A percentile compares a stretch with the other conserved stretches of the same genome.
Evolutionary conservation across 768 basidiomycete genomes (phyloP).

Genomic region (Collybia nuda): DNA sequence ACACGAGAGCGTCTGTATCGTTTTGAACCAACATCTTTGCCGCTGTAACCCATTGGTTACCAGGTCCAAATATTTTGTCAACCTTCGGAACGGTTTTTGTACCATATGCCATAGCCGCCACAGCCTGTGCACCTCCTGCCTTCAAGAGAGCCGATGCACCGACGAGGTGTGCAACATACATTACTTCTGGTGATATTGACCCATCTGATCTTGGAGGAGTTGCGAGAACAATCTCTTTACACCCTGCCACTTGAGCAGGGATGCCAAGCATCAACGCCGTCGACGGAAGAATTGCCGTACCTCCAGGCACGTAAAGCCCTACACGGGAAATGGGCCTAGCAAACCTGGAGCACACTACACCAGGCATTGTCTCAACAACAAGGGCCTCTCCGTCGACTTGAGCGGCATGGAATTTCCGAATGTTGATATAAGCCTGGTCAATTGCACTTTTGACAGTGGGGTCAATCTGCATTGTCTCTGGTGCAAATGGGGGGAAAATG

Average conservation of each 20-base stretch:
- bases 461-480: constrained; percentile 60
- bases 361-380: constrained; percentile 95
- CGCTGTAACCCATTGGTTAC: constrained; percentile 99
- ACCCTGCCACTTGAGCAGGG: constrained; percentile 96
- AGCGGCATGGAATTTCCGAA: constrained; percentile 88
- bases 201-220: constrained; percentile 96
- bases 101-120: constrained; percentile 96
- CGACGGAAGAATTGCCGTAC: constrained; percentile 93
- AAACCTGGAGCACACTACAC: constrained; percentile 94
- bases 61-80: constrained; percentile 99
- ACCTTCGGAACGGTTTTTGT: constrained; percentile 95
- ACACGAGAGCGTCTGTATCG: constrained; percentile 93
- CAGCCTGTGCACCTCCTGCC: constrained; percentile 95
- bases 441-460: constrained; percentile 76
- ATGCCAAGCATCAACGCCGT: constrained; percentile 98
- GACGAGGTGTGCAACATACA: constrained; percentile 92
- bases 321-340: constrained; percentile 94
- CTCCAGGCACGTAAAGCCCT: constrained; percentile 96
- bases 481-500: constrained; percentile 76
- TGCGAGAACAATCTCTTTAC: constrained; percentile 87
- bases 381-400: constrained; percentile 74
- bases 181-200: constrained; percentile 92
- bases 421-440: constrained; percentile 87
- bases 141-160: constrained; percentile 90
- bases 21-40: constrained; percentile 99